Conservation (phyloP, 495 filamentous ascomycete genomes). For the Hyphodiscus hymeniophilus region DNA sequence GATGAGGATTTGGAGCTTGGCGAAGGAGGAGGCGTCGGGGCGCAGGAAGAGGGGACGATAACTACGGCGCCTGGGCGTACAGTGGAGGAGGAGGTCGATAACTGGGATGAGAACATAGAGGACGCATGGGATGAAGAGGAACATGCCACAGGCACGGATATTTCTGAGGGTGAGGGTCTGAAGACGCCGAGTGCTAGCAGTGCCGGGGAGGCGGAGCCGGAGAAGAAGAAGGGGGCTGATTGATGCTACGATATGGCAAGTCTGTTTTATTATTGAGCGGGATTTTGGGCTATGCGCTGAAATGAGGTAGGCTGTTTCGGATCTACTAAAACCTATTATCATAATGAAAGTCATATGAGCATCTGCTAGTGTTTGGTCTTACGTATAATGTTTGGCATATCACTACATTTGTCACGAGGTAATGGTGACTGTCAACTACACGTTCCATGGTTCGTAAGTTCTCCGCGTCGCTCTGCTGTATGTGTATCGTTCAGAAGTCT, state of each 20-base stretch:
- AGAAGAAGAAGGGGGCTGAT: slow-evolving; percentile 19
- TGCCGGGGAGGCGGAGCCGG: slow-evolving; percentile 19
- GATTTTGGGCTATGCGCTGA: too few species aligned
- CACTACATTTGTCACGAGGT: too few species aligned
- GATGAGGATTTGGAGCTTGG: slow-evolving; percentile 46
- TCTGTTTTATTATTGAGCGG: slow-evolving; percentile 10
- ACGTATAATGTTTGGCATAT: too few species aligned
- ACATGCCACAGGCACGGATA: slow-evolving; percentile 12
- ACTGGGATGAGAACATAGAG: slow-evolving; percentile 75
- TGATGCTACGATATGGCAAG: slow-evolving; percentile 21
- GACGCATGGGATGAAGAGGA: slow-evolving; percentile 69
- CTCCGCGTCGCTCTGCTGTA: too few species aligned
- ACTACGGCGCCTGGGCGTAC: slow-evolving; percentile 23
- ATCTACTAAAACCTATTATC: too few species aligned
- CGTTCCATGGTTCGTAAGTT: too few species aligned
- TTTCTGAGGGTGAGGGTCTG: slow-evolving; percentile 15
- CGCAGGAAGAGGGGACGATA: slow-evolving; percentile 44
- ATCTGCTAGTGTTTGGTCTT: too few species aligned
- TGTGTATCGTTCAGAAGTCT: too few species aligned
- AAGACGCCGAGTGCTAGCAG: slow-evolving; percentile 23
- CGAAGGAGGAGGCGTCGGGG: slow-evolving; percentile 39
- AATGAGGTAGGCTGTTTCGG: too few species aligned
- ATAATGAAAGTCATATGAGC: too few species aligned
- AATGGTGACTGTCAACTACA: too few species aligned
- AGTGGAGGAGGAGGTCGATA: slow-evolving; percentile 68